Conservation (phyloP, 495 filamentous ascomycete species). For the Tricharina praecox region DNA sequence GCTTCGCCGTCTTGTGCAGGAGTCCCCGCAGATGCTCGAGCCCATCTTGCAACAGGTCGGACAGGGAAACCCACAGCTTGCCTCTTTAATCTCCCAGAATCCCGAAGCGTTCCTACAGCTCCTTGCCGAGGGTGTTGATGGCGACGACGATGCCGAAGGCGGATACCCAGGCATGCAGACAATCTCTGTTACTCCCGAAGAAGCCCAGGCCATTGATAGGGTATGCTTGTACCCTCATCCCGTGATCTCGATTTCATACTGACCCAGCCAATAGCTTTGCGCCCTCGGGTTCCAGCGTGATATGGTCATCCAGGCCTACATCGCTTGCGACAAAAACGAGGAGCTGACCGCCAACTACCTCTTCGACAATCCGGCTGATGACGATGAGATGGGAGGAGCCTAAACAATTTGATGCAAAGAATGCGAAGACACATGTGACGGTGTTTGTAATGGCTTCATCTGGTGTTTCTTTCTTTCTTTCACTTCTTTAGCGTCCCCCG, state of each 20-base stretch:
- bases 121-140: slow-evolving; percentile 58
- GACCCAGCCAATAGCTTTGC: slow-evolving; percentile 44
- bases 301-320: slow-evolving; percentile 92
- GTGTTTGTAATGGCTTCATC: slow-evolving; percentile 4
- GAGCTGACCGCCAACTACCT: slow-evolving; percentile 94
- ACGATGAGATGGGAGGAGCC: slow-evolving; percentile 21
- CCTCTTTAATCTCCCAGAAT: slow-evolving; percentile 71
- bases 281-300: slow-evolving; percentile 84
- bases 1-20: slow-evolving; percentile 87
- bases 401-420: not conserved
- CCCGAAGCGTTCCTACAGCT: slow-evolving; percentile 84
- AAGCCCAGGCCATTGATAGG: slow-evolving; percentile 89
- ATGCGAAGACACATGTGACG: not conserved
- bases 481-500: not conserved
- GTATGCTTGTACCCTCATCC: slow-evolving; percentile 36
- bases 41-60: slow-evolving; percentile 91
- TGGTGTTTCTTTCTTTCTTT: not conserved
- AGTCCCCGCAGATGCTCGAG: slow-evolving; percentile 94
- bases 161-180: slow-evolving; percentile 73
- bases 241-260: not conserved
- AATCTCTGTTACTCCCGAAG: slow-evolving; percentile 84
- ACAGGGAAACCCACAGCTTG: slow-evolving; percentile 88
- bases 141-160: slow-evolving; percentile 38
- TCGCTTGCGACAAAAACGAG: slow-evolving; percentile 98
- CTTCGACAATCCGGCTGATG: slow-evolving; percentile 89